Evolutionary conservation across 305 asterid genomes (phyloP).

Genomic region (Euphrasia arctica): DNA sequence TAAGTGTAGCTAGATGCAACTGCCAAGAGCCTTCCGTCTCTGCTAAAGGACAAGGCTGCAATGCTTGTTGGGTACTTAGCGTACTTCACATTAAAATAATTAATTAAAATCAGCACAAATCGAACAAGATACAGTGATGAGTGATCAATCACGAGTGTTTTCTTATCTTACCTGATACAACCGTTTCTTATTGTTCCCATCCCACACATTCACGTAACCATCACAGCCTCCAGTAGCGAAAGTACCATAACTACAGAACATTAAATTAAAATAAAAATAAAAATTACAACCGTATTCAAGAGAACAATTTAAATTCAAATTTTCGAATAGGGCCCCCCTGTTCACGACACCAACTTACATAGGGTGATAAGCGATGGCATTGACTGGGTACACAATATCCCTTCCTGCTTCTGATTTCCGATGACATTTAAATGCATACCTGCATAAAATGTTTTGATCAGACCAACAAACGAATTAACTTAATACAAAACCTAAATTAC

Average conservation of each 20-base stretch:
- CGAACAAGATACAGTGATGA: background rate
- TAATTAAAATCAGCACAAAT: slow-evolving; percentile 1
- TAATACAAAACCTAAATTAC: background rate
- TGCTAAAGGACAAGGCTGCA: slow-evolving; percentile 89
- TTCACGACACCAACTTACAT: slow-evolving; percentile 49
- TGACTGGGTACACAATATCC: slow-evolving; percentile 92
- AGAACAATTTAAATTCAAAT: too few species aligned
- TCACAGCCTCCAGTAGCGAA: slow-evolving; percentile 99
- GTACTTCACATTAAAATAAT: slow-evolving; percentile 43
- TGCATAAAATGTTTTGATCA: slow-evolving; percentile 33
- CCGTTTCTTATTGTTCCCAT: slow-evolving; percentile 96
- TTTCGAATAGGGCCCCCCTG: background rate
- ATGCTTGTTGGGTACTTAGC: slow-evolving; percentile 80
- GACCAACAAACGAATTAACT: background rate
- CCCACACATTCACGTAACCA: slow-evolving; percentile 95
- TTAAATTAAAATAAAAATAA: slow-evolving; percentile 9
- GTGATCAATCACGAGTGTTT: slow-evolving; percentile 10
- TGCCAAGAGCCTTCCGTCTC: slow-evolving; percentile 85
- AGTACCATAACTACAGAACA: slow-evolving; percentile 74
- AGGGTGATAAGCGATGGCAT: slow-evolving; percentile 97
- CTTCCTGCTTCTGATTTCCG: slow-evolving; percentile 94
- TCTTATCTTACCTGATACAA: slow-evolving; percentile 67
- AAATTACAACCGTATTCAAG: background rate
- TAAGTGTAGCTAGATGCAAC: slow-evolving; percentile 93
- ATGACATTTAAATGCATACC: slow-evolving; percentile 96